Evolutionary conservation across 2,329 filamentous ascomycete species (phyloP).

Genomic region (Claviceps pazoutovae): DNA sequence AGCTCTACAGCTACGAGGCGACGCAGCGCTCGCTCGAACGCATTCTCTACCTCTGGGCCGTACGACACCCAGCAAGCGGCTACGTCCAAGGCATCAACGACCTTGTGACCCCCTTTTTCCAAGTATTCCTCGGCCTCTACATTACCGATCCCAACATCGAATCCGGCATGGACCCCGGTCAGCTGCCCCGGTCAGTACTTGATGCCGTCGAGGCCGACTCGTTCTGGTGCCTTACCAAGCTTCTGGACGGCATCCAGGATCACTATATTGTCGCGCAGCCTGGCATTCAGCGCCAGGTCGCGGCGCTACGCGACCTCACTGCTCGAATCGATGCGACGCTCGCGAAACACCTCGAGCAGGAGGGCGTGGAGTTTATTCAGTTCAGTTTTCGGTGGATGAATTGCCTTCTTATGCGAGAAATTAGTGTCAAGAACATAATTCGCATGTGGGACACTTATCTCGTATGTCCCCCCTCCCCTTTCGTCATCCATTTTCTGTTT

Average conservation of each 20-base stretch:
- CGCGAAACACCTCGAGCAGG: constrained; percentile 76
- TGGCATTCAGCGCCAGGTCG: constrained; percentile 88
- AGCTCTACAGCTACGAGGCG: constrained; percentile 88
- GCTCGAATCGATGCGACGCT: constrained; percentile 73
- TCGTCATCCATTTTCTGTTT: too few species aligned
- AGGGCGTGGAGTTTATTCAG: constrained; percentile 96
- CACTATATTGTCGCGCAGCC: constrained; percentile 98
- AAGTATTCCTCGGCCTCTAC: constrained; percentile 89
- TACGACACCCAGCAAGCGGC: constrained; percentile 89
- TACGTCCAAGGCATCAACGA: constrained; percentile 99
- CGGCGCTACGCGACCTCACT: constrained; percentile 76
- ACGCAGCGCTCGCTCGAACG: constrained; percentile 89
- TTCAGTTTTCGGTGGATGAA: constrained; percentile 99
- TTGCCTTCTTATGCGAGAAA: constrained; percentile 92
- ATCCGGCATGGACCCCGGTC: constrained; percentile 90
- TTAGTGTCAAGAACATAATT: constrained; percentile 91
- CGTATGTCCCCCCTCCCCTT: constrained; percentile 35
- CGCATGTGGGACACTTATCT: constrained; percentile 99
- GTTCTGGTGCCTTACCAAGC: constrained; percentile 95
- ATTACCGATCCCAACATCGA: constrained; percentile 90
- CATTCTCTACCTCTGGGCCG: constrained; percentile 95
- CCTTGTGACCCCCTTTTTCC: constrained; percentile 93
- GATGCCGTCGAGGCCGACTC: constrained; percentile 96
- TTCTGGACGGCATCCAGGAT: constrained; percentile 97
- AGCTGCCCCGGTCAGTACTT: constrained; percentile 76